Base-by-base conservation (phyloP, 768 basidiomycete genomes). In the Flagelloscypha sp. region DNA sequence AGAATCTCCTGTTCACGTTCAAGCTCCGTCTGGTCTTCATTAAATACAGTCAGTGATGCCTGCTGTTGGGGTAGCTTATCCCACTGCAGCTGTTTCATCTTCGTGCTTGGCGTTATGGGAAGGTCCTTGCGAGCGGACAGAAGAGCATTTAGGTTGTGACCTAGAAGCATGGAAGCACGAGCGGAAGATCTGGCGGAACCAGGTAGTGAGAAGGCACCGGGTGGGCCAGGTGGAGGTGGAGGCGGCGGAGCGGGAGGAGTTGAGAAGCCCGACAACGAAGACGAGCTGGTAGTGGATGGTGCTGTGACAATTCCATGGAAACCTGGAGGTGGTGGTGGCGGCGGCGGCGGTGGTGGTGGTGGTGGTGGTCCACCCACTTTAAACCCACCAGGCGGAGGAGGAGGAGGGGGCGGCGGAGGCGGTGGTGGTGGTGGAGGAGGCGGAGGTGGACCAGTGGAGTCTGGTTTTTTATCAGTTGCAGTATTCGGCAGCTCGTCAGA, bases 41-140 rank as follows among this genome's bases (percentile, higher is more conserved):
- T 82, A 85, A 90, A 99, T 10, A 97, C 62, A 0, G 93, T 98
- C 53, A 82, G 84, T 1, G 66, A 66, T 22, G 89, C 79, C 48
- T 86, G 81, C 45, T 84, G 81, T 38, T 89, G 89, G 16, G 86
- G 79, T n/a, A 99, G 69, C 51, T 97, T 98, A 55, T 97, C 93
- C 94, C 94, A 99, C 53, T 97, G 93, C 37, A 99, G 65, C 54
- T 97, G 92, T 55, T 97, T 97, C 85, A 97, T 90, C 69, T 92
- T 90, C 23, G 77, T 84, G 41, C 72, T 79, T 2, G 93, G 86
- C 21, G 85, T 81, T 27, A 90, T 70, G 3, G 77, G 69, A 52
- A 95, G 74, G 50, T 89, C 87, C 58, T 97, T 97, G 32, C 89
- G 83, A 29, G 70, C 66, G 31, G 69, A 67, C 13, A 79, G 53